Base-by-base conservation (phyloP, 306 rosid genomes). In the Corylus avellana region DNA sequence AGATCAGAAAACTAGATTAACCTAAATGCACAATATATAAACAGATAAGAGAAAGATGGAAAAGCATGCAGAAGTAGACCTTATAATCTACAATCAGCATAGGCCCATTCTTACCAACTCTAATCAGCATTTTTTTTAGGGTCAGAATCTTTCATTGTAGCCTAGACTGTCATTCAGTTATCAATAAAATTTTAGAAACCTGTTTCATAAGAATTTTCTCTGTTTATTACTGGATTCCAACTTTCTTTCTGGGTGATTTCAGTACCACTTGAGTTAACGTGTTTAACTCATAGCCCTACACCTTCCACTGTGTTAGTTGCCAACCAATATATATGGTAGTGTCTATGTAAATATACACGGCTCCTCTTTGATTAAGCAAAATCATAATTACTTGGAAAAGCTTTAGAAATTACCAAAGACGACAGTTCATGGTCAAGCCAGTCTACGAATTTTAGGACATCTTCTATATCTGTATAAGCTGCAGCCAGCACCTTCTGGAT, bases 351-450 rank as follows among this genome's bases (percentile, higher is more conserved):
- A 74, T 11, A 29, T 12, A 44, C 12, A 74, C 42, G 75, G 42
- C 3, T 55, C 49, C 58, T 67, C 13, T 22, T 58, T 25, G 29
- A 70, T 62, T 51, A 50, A 25, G 64, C 8, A 47, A 59, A 66
- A 73, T 2, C 49, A 53, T 14, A 17, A 54, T 66, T 50, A 42
- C 32, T 37, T 8, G 66, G 39, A 49, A 27, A 27, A 29, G n/a
- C 51, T 12, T 5, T 61, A 53, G 37, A 87, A 82, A 82, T 82
- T 87, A 94, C 98, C 97, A 94, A 80, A 17, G 97, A 83, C 10
- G 97, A 88, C 32, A 94, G 91, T 79, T 94, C 88, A 54, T 75
- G 87, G 90, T 94, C 98, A 89, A 94, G 92, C 97, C 97, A 92
- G 78, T 88, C 90, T 47, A 94, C 97, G 83, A 94, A 94, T 74